Conservation (phyloP, 2,329 filamentous ascomycete genomes). For the Fusarium bulbicola region DNA sequence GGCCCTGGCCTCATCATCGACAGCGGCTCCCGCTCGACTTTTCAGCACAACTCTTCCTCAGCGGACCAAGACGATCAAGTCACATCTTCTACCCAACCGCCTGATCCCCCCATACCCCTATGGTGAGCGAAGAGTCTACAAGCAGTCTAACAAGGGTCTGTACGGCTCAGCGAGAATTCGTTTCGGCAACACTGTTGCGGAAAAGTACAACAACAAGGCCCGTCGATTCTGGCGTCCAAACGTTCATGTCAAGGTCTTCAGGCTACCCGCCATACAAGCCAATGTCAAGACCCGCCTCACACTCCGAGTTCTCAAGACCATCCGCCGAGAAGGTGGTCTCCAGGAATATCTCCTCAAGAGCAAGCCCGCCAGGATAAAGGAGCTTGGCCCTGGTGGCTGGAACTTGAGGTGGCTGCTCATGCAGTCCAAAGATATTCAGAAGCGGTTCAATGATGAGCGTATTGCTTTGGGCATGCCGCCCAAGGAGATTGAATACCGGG, state of each 20-base stretch:
- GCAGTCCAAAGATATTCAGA: conserved; percentile 74
- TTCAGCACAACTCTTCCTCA: conserved; percentile 51
- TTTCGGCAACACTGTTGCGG: conserved; percentile 82
- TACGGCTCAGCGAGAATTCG: conserved; percentile 77
- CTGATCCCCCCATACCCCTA: conserved; percentile 77
- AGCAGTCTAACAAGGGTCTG: conserved; percentile 80
- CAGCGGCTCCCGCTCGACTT: conserved; percentile 28
- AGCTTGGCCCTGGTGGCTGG: conserved; percentile 92
- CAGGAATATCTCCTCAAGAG: conserved; percentile 90
- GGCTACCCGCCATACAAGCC: conserved; percentile 67
- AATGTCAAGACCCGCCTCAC: conserved; percentile 75
- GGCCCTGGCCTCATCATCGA: conserved; percentile 28
- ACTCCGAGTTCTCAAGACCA: conserved; percentile 73
- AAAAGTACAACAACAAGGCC: conserved; percentile 74
- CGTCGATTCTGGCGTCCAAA: conserved; percentile 81
- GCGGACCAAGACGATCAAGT: conserved; percentile 53
- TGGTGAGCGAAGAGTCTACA: conserved; percentile 75
- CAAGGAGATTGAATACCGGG: conserved; percentile 48
- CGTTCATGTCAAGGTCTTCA: conserved; percentile 74
- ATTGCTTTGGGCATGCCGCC: conserved; percentile 68
- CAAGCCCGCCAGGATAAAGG: conserved; percentile 80
- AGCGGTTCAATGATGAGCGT: conserved; percentile 72
- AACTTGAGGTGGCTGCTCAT: conserved; percentile 88
- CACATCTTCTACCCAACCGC: conserved; percentile 56
- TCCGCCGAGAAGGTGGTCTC: conserved; percentile 87